Percentiles rank a stretch among this genome's conserved stretches.
Evolutionary conservation across 2,329 filamentous ascomycete genomes (phyloP).

Genomic region (Teratosphaeria gauchensis): DNA sequence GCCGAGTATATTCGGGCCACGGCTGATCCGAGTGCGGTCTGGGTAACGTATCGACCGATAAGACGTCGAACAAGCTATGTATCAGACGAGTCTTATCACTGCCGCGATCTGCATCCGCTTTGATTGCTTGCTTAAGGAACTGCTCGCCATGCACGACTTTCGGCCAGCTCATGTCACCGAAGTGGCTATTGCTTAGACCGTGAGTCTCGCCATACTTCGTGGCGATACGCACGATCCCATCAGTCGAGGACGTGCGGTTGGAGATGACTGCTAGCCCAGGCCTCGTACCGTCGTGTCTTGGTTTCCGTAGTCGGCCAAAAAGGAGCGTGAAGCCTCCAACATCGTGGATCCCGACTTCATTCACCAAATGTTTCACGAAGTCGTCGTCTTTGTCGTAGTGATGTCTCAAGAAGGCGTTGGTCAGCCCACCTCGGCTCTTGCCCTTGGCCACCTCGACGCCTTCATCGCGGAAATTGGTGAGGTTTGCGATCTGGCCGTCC

Average conservation of each 20-base stretch:
- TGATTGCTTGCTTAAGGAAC: constrained; percentile 41
- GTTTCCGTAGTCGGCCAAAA: constrained; percentile 41
- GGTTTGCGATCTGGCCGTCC: constrained; percentile 50
- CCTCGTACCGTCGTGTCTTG: constrained; percentile 6
- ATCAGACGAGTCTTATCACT: constrained; percentile 42
- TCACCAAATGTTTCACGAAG: constrained; percentile 47
- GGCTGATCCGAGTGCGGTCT: constrained; percentile 37
- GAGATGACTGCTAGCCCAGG: constrained; percentile 48
- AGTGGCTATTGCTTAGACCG: constrained; percentile 53
- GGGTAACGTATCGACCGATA: constrained; percentile 48
- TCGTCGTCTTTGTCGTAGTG: constrained; percentile 34
- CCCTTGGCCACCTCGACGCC: constrained; percentile 31
- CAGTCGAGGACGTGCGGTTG: constrained; percentile 47
- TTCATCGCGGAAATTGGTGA: constrained; percentile 55
- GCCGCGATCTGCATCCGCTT: constrained; percentile 29
- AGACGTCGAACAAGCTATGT: constrained; percentile 40
- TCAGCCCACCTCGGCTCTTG: constrained; percentile 49
- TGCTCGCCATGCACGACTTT: constrained; percentile 51
- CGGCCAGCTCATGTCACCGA: constrained; percentile 50
- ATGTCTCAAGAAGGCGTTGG: constrained; percentile 49
- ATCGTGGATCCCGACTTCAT: constrained; percentile 44
- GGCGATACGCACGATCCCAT: constrained; percentile 44
- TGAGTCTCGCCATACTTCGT: constrained; percentile 41
- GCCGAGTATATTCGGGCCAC: constrained; percentile 46
- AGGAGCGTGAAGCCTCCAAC: constrained; percentile 56